These are phyloP conservation scores for Verticillium alfalfae DNA, from an alignment of 2,329 filamentous ascomycete genomes.

Conservation along the genomic window DNA sequence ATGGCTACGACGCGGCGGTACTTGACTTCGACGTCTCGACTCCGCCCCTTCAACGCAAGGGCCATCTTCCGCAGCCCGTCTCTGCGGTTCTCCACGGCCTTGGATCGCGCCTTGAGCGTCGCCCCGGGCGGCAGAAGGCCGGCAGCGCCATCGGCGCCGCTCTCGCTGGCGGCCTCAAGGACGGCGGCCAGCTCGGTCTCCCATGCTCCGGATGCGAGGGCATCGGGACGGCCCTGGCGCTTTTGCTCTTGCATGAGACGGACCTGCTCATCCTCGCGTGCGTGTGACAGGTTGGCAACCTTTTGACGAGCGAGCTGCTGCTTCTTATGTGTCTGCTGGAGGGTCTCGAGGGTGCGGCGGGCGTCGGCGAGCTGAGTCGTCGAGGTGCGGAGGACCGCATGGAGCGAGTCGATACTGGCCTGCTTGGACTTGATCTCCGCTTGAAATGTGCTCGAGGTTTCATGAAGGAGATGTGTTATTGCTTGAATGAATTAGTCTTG, in stretches of 20 bases:
- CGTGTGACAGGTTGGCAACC: constrained; percentile 71
- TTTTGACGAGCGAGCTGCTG: constrained; percentile 64
- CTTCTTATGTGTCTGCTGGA: constrained; percentile 60
- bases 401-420: constrained; percentile 73
- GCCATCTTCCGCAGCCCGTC: constrained; percentile 62
- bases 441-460: constrained; percentile 74
- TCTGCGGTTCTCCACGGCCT: constrained; percentile 66
- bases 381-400: constrained; percentile 73
- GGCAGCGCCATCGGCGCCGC: constrained; percentile 24
- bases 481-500: constrained; percentile 35
- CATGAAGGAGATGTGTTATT: constrained; percentile 75
- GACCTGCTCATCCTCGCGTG: constrained; percentile 64
- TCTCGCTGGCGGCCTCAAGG: constrained; percentile 35
- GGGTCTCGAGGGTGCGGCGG: constrained; percentile 64
- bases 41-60: constrained; percentile 67
- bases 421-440: constrained; percentile 80
- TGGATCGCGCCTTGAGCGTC: constrained; percentile 61
- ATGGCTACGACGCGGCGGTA: constrained; percentile 84
- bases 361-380: constrained; percentile 75
- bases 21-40: constrained; percentile 78
- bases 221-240: constrained; percentile 30
- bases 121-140: constrained; percentile 51
- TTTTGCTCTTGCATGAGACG: constrained; percentile 36
- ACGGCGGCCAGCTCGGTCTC: constrained; percentile 47
- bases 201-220: constrained; percentile 43